Conservation (phyloP, 2,329 filamentous ascomycete genomes). For the Ramichloridium luteum region DNA sequence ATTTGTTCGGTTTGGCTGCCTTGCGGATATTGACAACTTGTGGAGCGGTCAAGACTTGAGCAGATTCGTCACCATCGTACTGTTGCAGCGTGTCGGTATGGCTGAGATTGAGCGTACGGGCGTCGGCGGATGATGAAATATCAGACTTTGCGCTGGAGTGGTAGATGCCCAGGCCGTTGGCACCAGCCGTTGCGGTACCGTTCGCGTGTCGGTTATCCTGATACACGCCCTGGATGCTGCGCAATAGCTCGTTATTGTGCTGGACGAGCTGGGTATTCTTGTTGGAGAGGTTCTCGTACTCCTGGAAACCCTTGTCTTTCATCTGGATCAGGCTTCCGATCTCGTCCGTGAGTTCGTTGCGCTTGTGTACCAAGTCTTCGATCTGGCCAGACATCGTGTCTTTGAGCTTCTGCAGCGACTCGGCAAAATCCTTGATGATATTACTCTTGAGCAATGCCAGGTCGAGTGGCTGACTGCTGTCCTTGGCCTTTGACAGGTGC, state of each 20-base stretch:
- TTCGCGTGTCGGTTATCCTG: slow-evolving; percentile 51
- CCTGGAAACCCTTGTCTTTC: slow-evolving; percentile 84
- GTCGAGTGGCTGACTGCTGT: slow-evolving; percentile 67
- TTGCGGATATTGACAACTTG: slow-evolving; percentile 93
- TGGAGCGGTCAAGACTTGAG: slow-evolving; percentile 55
- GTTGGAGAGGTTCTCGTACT: slow-evolving; percentile 86
- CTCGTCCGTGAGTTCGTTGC: slow-evolving; percentile 73
- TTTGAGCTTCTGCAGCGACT: slow-evolving; percentile 56
- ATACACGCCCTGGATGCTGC: slow-evolving; percentile 87
- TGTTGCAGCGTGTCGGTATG: slow-evolving; percentile 27
- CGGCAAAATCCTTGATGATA: slow-evolving; percentile 50
- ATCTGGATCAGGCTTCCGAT: slow-evolving; percentile 69
- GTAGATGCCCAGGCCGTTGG: slow-evolving; percentile 54
- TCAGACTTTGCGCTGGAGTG: slow-evolving; percentile 15
- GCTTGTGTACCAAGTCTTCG: slow-evolving; percentile 79
- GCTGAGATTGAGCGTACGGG: slow-evolving; percentile 26
- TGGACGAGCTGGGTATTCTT: slow-evolving; percentile 92
- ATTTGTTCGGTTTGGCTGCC: slow-evolving; percentile 75
- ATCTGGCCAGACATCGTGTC: slow-evolving; percentile 64
- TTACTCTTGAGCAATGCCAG: slow-evolving; percentile 55
- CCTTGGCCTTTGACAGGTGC: slow-evolving; percentile 76
- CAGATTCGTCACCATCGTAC: slow-evolving; percentile 52
- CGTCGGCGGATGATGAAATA: slow-evolving; percentile 25
- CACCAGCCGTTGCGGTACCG: slow-evolving; percentile 21
- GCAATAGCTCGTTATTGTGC: slow-evolving; percentile 88